These are phyloP conservation scores for Neoarthrinium moseri DNA, from an alignment of 2,329 filamentous ascomycete genomes.

Conservation along the genomic window DNA sequence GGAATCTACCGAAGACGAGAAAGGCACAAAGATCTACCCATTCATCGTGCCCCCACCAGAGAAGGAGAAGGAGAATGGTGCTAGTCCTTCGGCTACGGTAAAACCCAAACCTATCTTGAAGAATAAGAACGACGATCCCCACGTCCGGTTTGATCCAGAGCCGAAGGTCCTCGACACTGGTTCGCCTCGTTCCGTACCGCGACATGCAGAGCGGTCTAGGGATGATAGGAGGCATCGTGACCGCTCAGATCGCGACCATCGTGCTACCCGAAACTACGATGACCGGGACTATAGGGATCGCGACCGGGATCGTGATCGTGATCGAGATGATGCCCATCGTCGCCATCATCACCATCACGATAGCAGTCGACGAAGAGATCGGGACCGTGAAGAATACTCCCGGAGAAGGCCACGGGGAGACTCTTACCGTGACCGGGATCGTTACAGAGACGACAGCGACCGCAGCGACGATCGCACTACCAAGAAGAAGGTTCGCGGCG, in stretches of 20 bases:
- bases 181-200: constrained; percentile 39
- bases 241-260: constrained; percentile 24
- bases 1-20: constrained; percentile 18
- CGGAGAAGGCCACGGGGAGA: constrained; percentile 17
- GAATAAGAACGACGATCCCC: constrained; percentile 55
- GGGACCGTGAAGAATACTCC: constrained; percentile 31
- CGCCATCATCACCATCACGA: constrained; percentile 46
- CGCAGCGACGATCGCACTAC: constrained; percentile 32
- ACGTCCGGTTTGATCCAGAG: constrained; percentile 52
- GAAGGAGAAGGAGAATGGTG: constrained; percentile 16
- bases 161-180: constrained; percentile 28
- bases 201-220: constrained; percentile 26
- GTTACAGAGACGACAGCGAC: constrained; percentile 24
- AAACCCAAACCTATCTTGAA: constrained; percentile 60
- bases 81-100: constrained; percentile 33
- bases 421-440: constrained; percentile 34
- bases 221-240: constrained; percentile 14
- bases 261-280: constrained; percentile 12
- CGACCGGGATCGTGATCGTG: constrained; percentile 30
- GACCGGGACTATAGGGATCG: constrained; percentile 20
- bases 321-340: constrained; percentile 36
- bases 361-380: constrained; percentile 38
- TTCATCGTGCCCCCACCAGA: constrained; percentile 37
- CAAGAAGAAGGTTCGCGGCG: constrained; percentile 48
- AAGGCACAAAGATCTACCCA: constrained; percentile 33